These are phyloP conservation scores for Heteromeles arbutifolia DNA, from an alignment of 306 rosid species.

Conservation along the genomic window DNA sequence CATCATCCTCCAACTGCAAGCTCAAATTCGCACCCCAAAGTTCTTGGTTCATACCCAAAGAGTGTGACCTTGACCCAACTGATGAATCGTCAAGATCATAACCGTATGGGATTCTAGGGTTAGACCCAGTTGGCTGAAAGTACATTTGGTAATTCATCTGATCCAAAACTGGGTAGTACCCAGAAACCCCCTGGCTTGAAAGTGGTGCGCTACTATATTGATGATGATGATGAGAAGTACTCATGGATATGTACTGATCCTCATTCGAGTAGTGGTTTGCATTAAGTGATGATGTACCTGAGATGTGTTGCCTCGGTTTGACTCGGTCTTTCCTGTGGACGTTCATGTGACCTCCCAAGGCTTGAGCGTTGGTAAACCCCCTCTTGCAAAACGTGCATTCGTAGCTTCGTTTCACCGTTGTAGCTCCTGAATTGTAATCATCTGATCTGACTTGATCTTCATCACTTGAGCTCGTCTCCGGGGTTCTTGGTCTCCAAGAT, in stretches of 20 bases:
- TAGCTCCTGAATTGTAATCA: conserved; percentile 4
- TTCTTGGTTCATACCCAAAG: conserved; percentile 38
- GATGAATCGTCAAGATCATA: conserved; percentile 20
- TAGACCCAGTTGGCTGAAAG: conserved; percentile 23
- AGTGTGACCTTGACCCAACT: conserved; percentile 16
- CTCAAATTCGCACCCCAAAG: conserved; percentile 60
- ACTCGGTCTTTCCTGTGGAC: conserved; percentile 82
- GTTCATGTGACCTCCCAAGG: conserved; percentile 95
- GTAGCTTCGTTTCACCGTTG: conserved; percentile 42
- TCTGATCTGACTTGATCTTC: conserved; percentile 32
- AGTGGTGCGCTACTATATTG: conserved; percentile 13
- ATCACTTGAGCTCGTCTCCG: conserved; percentile 48
- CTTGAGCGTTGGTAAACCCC: conserved; percentile 97
- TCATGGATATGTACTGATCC: conserved; percentile 9
- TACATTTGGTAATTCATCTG: conserved; percentile 34
- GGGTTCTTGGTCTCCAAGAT: conserved; percentile 31
- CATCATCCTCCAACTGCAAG: conserved; percentile 34
- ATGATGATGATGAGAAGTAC: conserved; percentile 10
- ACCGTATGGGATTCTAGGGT: conserved; percentile 13
- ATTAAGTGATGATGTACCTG: conserved; percentile 3
- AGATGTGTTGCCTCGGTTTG: conserved; percentile 41
- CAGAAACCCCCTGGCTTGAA: conserved; percentile 13
- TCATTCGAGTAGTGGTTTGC: conserved; percentile 12
- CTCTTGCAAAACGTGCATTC: conserved; percentile 85
- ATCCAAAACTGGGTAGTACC: conserved; percentile 28